Conservation (phyloP, 257 asterid genomes). For the Solanum chaucha region DNA sequence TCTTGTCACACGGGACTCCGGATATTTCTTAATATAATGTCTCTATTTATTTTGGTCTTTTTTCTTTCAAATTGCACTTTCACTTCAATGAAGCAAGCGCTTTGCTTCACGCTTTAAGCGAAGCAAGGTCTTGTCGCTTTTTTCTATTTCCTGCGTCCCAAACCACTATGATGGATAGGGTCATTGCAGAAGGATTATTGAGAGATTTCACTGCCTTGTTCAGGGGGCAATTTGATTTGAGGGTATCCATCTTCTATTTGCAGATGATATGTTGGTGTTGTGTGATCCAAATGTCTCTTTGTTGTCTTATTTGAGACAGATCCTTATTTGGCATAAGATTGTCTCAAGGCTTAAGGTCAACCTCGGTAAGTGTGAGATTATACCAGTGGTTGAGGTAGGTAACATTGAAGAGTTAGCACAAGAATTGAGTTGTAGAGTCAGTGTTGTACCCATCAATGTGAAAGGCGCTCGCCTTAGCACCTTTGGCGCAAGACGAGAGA, state of each 20-base stretch:
- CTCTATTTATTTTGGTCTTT: not conserved
- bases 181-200: not conserved
- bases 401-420: not conserved
- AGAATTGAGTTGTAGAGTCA: not conserved
- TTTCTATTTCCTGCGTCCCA: not conserved
- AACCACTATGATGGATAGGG: not conserved
- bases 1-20: not conserved
- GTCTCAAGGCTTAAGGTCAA: not conserved
- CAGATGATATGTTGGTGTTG: not conserved
- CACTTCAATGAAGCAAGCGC: not conserved
- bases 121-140: not conserved
- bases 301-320: not conserved
- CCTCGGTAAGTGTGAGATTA: not conserved
- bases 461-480: not conserved
- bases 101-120: not conserved
- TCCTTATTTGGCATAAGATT: not conserved
- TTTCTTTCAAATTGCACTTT: not conserved
- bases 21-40: not conserved
- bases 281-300: not conserved
- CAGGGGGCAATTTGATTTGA: not conserved
- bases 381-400: not conserved
- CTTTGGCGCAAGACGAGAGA: not conserved
- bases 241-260: not conserved
- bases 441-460: not conserved
- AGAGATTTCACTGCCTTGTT: not conserved